Evolutionary conservation across 768 basidiomycete genomes (phyloP).

Genomic region (Termitomyces sp.): DNA sequence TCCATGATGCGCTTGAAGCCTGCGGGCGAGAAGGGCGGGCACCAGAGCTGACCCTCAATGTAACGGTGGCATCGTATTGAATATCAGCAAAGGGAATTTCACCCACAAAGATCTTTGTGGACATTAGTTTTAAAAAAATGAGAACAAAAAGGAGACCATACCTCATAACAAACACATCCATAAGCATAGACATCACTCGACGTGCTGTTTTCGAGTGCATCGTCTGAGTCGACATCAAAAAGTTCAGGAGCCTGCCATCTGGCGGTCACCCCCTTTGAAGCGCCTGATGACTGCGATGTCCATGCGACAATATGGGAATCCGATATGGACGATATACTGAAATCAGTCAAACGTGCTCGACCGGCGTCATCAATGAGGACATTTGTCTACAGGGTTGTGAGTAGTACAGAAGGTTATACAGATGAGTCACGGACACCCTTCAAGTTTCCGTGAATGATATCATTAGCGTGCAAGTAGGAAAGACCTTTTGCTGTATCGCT

Average conservation of each 20-base stretch:
- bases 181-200: conserved; percentile 5
- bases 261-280: too few species aligned
- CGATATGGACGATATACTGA: too few species aligned
- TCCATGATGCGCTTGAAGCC: background rate
- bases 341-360: too few species aligned
- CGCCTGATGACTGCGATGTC: too few species aligned
- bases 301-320: too few species aligned
- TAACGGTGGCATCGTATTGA: too few species aligned
- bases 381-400: background rate
- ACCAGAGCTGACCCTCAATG: too few species aligned
- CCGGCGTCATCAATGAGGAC: background rate
- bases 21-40: background rate
- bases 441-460: background rate
- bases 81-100: background rate
- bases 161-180: conserved; percentile 7
- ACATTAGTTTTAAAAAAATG: background rate
- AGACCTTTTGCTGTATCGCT: conserved; percentile 1
- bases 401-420: too few species aligned
- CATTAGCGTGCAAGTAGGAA: background rate
- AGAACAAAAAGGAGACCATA: background rate
- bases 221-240: too few species aligned
- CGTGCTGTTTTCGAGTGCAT: too few species aligned
- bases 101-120: background rate
- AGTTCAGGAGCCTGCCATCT: too few species aligned
- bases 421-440: background rate